Evolutionary conservation across 2,329 filamentous ascomycete species (phyloP).

Genomic region (Gnomoniopsis sp.): DNA sequence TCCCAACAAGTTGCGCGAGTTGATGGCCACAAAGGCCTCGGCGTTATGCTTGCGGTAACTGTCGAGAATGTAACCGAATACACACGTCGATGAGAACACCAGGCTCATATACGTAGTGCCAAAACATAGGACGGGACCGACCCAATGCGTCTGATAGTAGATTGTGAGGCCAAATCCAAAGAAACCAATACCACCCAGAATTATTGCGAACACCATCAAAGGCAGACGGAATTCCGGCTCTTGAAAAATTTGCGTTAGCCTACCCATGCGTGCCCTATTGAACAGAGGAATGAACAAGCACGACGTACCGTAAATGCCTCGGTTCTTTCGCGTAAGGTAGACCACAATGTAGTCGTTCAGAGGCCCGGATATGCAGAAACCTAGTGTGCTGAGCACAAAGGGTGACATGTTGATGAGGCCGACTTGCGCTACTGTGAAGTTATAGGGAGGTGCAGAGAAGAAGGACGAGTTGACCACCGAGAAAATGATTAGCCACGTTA

Average conservation of each 20-base stretch:
- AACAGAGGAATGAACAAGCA: background rate
- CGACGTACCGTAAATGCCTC: constrained; percentile 40
- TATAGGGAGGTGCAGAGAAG: constrained; percentile 39
- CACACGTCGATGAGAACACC: constrained; percentile 42
- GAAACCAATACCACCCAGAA: background rate
- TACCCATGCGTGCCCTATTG: background rate
- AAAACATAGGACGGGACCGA: constrained; percentile 43
- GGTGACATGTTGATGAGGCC: constrained; percentile 50
- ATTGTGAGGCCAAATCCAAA: constrained; percentile 45
- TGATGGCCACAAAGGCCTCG: constrained; percentile 50
- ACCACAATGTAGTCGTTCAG: constrained; percentile 42
- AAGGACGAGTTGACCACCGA: background rate
- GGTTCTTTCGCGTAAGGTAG: constrained; percentile 45
- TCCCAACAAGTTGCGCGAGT: constrained; percentile 43
- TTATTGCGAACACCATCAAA: background rate
- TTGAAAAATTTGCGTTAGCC: background rate
- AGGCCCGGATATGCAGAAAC: constrained; percentile 40
- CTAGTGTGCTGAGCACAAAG: constrained; percentile 43
- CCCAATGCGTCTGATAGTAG: constrained; percentile 44
- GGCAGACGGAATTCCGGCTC: background rate
- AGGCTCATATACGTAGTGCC: constrained; percentile 46
- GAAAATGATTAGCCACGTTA: background rate
- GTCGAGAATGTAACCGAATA: constrained; percentile 50
- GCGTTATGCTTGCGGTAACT: constrained; percentile 42
- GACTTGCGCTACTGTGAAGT: constrained; percentile 44